These are phyloP conservation scores for Metschnikowia kofuensis DNA, from an alignment of 805 yeast species.

Conservation along the genomic window DNA sequence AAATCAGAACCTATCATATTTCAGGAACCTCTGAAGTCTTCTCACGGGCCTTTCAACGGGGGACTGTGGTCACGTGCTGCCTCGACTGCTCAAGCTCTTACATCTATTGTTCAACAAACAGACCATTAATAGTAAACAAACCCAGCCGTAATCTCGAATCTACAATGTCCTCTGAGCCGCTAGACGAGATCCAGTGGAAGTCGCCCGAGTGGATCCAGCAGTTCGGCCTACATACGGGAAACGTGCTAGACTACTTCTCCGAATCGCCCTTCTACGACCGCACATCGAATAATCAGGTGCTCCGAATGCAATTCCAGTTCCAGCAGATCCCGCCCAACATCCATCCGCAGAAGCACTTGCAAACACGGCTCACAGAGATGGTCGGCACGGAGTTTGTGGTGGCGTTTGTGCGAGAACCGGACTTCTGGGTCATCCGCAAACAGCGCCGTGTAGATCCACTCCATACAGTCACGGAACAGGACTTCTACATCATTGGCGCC, in stretches of 20 bases:
- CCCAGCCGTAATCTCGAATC: too few species aligned
- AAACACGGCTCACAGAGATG: slow-evolving; percentile 68
- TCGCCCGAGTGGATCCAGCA: slow-evolving; percentile 96
- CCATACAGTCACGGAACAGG: slow-evolving; percentile 56
- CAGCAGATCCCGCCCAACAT: slow-evolving; percentile 43
- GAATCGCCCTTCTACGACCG: slow-evolving; percentile 95
- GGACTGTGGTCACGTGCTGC: neutral
- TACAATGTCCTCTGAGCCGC: slow-evolving; percentile 27
- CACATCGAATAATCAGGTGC: slow-evolving; percentile 88
- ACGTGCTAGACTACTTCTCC: slow-evolving; percentile 89
- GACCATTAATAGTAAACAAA: neutral
- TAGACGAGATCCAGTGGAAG: slow-evolving; percentile 95
- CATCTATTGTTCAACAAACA: too few species aligned
- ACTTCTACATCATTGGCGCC: slow-evolving; percentile 87
- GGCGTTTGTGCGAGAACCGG: slow-evolving; percentile 77
- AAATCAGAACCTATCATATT: too few species aligned
- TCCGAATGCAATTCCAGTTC: slow-evolving; percentile 93
- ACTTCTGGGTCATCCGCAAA: slow-evolving; percentile 86
- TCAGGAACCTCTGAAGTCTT: too few species aligned
- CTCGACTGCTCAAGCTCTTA: neutral
- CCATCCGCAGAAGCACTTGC: slow-evolving; percentile 38
- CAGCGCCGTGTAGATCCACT: slow-evolving; percentile 61
- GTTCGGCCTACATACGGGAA: slow-evolving; percentile 81
- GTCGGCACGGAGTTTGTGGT: slow-evolving; percentile 83
- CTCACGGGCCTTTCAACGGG: too few species aligned